Percentiles rank a stretch among this genome's conserved stretches.
phyloP scores from a whole-genome alignment of 177 flowering plant genomes.

The Vitis hybrid region DNA sequence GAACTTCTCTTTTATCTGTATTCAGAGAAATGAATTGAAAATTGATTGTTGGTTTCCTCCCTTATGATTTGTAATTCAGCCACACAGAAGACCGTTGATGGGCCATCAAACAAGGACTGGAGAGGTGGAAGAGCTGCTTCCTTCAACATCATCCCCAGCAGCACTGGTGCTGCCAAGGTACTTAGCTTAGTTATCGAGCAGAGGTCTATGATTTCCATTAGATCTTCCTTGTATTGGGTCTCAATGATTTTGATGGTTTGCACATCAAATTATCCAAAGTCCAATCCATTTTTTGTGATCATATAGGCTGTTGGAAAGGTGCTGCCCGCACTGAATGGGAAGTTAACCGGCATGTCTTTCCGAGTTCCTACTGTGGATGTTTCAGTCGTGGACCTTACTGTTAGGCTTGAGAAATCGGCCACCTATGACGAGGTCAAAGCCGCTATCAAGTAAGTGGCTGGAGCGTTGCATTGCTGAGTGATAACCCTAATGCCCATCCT shows the following conservation, averaged over 20 bases:
- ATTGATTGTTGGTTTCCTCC: not conserved
- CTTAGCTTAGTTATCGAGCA: no score
- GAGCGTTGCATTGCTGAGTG: not conserved
- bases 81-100: conserved; percentile 89
- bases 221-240: no score
- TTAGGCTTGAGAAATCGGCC: conserved; percentile 58
- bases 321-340: conserved; percentile 67
- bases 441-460: conserved; percentile 58
- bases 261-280: no score
- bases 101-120: conserved; percentile 92
- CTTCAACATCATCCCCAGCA: conserved; percentile 88
- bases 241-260: no score
- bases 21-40: not conserved
- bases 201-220: no score
- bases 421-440: conserved; percentile 62
- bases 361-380: conserved; percentile 78
- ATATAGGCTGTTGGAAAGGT: conserved; percentile 79
- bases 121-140: conserved; percentile 95
- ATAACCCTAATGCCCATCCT: not conserved
- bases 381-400: conserved; percentile 84
- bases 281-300: not conserved
- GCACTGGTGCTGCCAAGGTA: conserved; percentile 97
- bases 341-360: conserved; percentile 44
- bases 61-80: conserved; percentile 33
- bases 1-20: not conserved